Base-by-base conservation (phyloP, 2,329 filamentous ascomycete species). In the Sclerotinia spermophila region DNA sequence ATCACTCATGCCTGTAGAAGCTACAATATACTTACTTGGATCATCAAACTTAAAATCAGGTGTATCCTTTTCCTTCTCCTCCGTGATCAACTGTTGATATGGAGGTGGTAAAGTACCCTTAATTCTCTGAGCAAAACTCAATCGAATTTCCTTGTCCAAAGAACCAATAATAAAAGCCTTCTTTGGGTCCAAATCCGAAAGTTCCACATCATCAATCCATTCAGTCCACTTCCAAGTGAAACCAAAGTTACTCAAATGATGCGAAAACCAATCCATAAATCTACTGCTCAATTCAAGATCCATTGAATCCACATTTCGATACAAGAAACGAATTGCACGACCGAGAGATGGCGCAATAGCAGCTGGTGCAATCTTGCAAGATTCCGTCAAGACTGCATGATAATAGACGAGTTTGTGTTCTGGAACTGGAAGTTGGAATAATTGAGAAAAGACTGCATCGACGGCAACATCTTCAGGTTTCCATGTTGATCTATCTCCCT, bases 181-280 rank as follows among this genome's bases (percentile, higher is more conserved):
- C 82, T 90, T 92, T 1, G 96, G 94, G 79, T 97, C 89, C 45
- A 96, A 83, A 72, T 90, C 84, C 0, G 92, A 87, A 38, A 96
- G 86, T 58, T 89, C 86, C 24, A 97, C 89, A 79, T 98, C 94
- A 24, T 94, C 93, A 62, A 92, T 86, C 96, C 96, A 99, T 82
- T 99, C 96, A 24, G 92, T 90, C 96, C 96, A 99, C 82, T 98
- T 98, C 96, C 96, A 99, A 15, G 96, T 96, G 80, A 98, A 99
- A 68, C 97, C 96, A 79, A 99, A 99, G 83, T 99, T 99, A 82
- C 94, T 97, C 75, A 99, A 83, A 83, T 99, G 96, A 80, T 99
- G 96, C 27, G 95, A 88, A 79, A 99, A 99, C 96, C 96, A 99
- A 80, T 98, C 95, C 79, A 97, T 85, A 82, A 98, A 98, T 38